Conservation (phyloP, 345 rosid species). For the Hibiscus mutabilis region DNA sequence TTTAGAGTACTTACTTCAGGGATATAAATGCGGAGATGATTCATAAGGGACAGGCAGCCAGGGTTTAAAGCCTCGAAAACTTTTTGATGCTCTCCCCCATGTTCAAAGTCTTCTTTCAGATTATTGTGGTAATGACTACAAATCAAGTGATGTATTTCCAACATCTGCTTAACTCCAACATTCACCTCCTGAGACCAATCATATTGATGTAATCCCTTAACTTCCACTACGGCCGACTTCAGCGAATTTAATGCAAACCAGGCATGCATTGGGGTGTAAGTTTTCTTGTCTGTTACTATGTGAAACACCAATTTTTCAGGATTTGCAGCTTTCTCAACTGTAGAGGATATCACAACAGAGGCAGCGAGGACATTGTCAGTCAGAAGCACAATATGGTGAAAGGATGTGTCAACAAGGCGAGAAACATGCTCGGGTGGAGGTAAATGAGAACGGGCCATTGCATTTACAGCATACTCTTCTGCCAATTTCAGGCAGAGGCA, state of each 20-base stretch:
- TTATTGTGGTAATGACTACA: conserved; percentile 51
- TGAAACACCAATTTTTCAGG: conserved; percentile 80
- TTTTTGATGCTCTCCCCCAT: conserved; percentile 29
- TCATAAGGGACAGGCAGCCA: conserved; percentile 62
- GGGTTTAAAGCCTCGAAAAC: conserved; percentile 53
- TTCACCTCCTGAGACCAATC: conserved; percentile 84
- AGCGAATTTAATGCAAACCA: conserved; percentile 85
- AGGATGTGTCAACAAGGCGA: conserved; percentile 62
- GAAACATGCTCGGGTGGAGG: conserved; percentile 74
- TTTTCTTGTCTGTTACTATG: conserved; percentile 88
- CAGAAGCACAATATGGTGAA: conserved; percentile 64
- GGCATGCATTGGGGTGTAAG: conserved; percentile 87
- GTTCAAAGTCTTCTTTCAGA: conserved; percentile 45
- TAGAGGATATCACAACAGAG: conserved; percentile 76
- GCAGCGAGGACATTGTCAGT: conserved; percentile 91
- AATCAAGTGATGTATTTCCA: conserved; percentile 59
- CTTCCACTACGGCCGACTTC: conserved; percentile 65
- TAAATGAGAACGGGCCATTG: conserved; percentile 63
- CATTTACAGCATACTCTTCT: conserved; percentile 84
- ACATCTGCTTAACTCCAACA: conserved; percentile 58
- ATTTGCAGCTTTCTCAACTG: conserved; percentile 46
- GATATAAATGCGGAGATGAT: conserved; percentile 76
- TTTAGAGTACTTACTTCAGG: conserved; percentile 49
- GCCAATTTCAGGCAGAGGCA: conserved; percentile 82
- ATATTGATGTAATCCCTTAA: conserved; percentile 87